phyloP scores from a whole-genome alignment of 495 filamentous ascomycete species.

The Oidiodendron maius region DNA sequence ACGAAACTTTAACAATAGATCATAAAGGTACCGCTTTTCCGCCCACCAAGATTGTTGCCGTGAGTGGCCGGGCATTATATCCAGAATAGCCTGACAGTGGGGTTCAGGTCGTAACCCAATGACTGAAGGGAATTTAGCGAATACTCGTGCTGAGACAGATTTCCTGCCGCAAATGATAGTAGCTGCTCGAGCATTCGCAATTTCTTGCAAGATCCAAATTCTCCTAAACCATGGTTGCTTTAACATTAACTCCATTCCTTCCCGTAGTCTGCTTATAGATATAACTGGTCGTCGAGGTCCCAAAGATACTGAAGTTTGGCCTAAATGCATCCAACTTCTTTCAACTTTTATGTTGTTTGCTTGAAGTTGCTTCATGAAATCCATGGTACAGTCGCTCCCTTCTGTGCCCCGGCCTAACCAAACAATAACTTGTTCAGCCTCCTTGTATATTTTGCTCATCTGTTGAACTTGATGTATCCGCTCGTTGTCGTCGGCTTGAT shows the following conservation, averaged over 20 bases:
- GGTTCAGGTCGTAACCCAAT: slow-evolving; percentile 1
- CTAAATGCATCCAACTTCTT: not conserved
- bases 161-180: slow-evolving; percentile 24
- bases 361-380: slow-evolving; percentile 1
- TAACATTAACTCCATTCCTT: slow-evolving; percentile 17
- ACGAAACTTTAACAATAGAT: slow-evolving; percentile 24
- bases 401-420: slow-evolving; percentile 5
- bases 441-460: slow-evolving; percentile 14
- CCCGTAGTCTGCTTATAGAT: not conserved
- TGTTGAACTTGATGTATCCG: slow-evolving; percentile 17
- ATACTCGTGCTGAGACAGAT: slow-evolving; percentile 20
- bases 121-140: slow-evolving; percentile 22
- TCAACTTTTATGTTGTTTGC: not conserved
- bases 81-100: slow-evolving; percentile 28
- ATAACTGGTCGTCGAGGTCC: not conserved
- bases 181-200: slow-evolving; percentile 22
- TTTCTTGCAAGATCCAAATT: slow-evolving; percentile 31
- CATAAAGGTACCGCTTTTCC: slow-evolving; percentile 19
- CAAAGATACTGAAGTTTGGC: not conserved
- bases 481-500: slow-evolving; percentile 9
- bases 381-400: slow-evolving; percentile 5
- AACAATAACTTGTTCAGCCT: slow-evolving; percentile 13
- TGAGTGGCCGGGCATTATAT: slow-evolving; percentile 24
- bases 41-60: slow-evolving; percentile 24
- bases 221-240: too few relatives aligned